Evolutionary conservation across 1,284 basidiomycete species (phyloP).

Genomic region (Microbotryum violaceum): DNA sequence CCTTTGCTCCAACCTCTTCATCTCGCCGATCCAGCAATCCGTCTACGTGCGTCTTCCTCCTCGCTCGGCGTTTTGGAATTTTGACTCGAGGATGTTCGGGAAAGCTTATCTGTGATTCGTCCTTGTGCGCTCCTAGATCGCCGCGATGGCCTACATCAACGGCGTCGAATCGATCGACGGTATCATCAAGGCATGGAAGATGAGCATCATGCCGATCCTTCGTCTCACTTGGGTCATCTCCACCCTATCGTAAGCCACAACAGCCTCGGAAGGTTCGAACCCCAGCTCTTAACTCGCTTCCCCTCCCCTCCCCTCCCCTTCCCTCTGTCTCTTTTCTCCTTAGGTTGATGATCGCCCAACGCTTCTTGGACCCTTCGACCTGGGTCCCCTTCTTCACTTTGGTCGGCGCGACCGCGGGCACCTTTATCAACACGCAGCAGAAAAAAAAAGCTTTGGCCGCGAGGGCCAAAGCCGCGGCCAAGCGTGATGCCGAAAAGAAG

Average conservation of each 20-base stretch:
- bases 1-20: slow-evolving; percentile 65
- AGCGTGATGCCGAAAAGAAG: slow-evolving; percentile 21
- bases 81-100: no score
- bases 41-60: slow-evolving; percentile 48
- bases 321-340: no score
- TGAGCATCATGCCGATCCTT: slow-evolving; percentile 66
- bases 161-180: slow-evolving; percentile 63
- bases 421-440: slow-evolving; percentile 30
- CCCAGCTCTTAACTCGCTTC: slow-evolving; percentile 43
- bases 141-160: slow-evolving; percentile 75
- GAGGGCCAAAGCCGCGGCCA: slow-evolving; percentile 30
- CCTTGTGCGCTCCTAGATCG: slow-evolving; percentile 36
- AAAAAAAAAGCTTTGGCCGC: slow-evolving; percentile 33
- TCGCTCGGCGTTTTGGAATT: neutral
- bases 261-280: slow-evolving; percentile 52
- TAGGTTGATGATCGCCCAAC: slow-evolving; percentile 1
- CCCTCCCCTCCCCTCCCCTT: no score
- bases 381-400: slow-evolving; percentile 34
- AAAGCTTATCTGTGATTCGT: neutral
- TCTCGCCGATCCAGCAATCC: slow-evolving; percentile 66
- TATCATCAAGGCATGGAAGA: slow-evolving; percentile 61
- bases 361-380: neutral
- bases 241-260: slow-evolving; percentile 61
- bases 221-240: slow-evolving; percentile 64
- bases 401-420: slow-evolving; percentile 27